phyloP scores from a whole-genome alignment of 257 asterid genomes.

The Misopates orontium region DNA sequence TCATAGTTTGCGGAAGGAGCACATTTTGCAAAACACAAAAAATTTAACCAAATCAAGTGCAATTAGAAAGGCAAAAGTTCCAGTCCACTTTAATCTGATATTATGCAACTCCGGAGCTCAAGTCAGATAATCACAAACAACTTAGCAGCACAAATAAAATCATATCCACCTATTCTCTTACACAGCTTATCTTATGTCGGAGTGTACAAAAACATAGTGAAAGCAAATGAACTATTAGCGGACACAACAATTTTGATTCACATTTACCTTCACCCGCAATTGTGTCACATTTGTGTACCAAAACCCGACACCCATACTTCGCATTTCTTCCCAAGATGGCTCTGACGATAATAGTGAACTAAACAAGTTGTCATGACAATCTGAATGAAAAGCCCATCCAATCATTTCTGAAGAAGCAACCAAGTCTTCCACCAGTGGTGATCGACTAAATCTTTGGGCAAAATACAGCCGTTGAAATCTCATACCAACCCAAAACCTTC shows the following conservation, averaged over 20 bases:
- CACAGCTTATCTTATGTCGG: slow-evolving; percentile 25
- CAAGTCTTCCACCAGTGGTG: slow-evolving; percentile 61
- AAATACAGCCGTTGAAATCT: slow-evolving; percentile 70
- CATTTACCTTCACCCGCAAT: slow-evolving; percentile 74
- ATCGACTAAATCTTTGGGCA: slow-evolving; percentile 56
- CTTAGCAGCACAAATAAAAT: slow-evolving; percentile 19
- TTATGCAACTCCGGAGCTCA: slow-evolving; percentile 18
- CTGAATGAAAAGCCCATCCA: slow-evolving; percentile 97
- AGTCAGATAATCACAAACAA: slow-evolving; percentile 17
- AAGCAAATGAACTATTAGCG: slow-evolving; percentile 17
- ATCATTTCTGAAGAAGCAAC: slow-evolving; percentile 61
- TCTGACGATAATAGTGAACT: slow-evolving; percentile 73
- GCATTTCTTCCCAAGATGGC: slow-evolving; percentile 96
- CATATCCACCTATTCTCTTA: slow-evolving; percentile 20
- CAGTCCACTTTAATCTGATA: slow-evolving; percentile 6
- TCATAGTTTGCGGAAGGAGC: slow-evolving; percentile 14
- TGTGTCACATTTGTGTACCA: slow-evolving; percentile 80
- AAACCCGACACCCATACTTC: slow-evolving; percentile 81
- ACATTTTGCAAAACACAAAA: slow-evolving; percentile 14
- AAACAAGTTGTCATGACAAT: slow-evolving; percentile 86
- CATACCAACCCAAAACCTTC: slow-evolving; percentile 91
- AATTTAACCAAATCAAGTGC: slow-evolving; percentile 18
- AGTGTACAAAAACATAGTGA: slow-evolving; percentile 4
- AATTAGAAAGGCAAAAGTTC: not conserved
- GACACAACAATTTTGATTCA: slow-evolving; percentile 31